phyloP scores from a whole-genome alignment of 441 rosid species.

The Bruguiera hainesii region DNA sequence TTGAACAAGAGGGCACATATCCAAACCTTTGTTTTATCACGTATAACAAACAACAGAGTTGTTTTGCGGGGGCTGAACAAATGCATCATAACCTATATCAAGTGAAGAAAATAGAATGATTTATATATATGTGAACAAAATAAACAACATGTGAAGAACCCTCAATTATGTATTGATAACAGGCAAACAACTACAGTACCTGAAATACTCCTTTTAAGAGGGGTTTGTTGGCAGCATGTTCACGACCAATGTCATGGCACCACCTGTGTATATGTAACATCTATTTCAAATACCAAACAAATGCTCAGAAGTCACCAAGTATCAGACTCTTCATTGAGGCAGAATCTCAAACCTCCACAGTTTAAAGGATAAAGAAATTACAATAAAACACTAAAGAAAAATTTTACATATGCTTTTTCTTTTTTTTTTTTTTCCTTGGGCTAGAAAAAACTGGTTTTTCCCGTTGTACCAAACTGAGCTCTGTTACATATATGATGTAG shows the following conservation, averaged over 20 bases:
- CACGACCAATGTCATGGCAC: slow-evolving; percentile 98
- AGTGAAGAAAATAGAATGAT: slow-evolving; percentile 14
- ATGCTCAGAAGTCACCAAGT: too few relatives aligned
- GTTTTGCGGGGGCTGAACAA: slow-evolving; percentile 92
- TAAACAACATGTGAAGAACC: slow-evolving; percentile 11
- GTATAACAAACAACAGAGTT: slow-evolving; percentile 86
- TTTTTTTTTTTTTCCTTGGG: too few relatives aligned
- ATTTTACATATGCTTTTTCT: too few relatives aligned
- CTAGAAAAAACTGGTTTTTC: too few relatives aligned
- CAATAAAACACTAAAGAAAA: too few relatives aligned
- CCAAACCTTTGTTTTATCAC: slow-evolving; percentile 86
- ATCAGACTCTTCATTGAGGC: too few relatives aligned
- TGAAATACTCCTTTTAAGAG: slow-evolving; percentile 87
- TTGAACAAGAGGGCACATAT: slow-evolving; percentile 14
- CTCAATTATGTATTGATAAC: slow-evolving; percentile 6
- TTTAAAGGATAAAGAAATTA: too few relatives aligned
- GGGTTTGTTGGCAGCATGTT: slow-evolving; percentile 93
- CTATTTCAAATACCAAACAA: not conserved
- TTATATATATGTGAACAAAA: not conserved
- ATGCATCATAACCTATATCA: slow-evolving; percentile 79
- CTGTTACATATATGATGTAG: too few relatives aligned
- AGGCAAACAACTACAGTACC: slow-evolving; percentile 33
- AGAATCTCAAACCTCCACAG: too few relatives aligned
- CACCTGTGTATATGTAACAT: slow-evolving; percentile 51
- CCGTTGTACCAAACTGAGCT: too few relatives aligned